These are phyloP conservation scores for Pogostemon cablin DNA, from an alignment of 257 asterid species.

Conservation along the genomic window DNA sequence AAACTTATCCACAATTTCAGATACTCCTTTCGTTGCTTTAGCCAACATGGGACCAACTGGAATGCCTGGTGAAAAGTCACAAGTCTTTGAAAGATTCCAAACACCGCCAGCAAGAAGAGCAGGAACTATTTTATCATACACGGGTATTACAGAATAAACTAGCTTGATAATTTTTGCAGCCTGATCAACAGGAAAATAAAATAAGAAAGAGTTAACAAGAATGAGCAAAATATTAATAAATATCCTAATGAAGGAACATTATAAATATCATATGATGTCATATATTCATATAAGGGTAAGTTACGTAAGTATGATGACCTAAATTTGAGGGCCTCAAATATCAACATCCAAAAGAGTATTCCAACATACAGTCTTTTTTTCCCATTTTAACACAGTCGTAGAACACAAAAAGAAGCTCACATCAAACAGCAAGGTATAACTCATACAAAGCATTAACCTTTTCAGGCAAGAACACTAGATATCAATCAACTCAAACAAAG, in stretches of 20 bases:
- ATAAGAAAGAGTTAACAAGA: not conserved
- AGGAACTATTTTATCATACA: conserved; percentile 78
- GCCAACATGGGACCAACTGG: conserved; percentile 99
- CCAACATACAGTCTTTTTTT: not conserved
- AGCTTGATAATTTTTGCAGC: conserved; percentile 90
- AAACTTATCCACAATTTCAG: conserved; percentile 93
- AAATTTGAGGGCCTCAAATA: conserved; percentile 23
- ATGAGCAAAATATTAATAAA: conserved; percentile 11
- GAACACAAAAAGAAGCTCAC: no score
- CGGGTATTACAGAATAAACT: conserved; percentile 90
- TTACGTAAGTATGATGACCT: conserved; percentile 19
- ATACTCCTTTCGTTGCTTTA: conserved; percentile 93
- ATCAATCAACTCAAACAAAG: not conserved
- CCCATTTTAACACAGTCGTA: not conserved
- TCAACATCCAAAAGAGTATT: conserved; percentile 16
- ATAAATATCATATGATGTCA: conserved; percentile 21
- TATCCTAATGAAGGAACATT: conserved; percentile 11
- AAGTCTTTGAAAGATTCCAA: conserved; percentile 85
- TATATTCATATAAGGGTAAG: conserved; percentile 11
- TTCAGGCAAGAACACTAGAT: not conserved
- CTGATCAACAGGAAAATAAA: conserved; percentile 46
- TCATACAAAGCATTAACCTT: not conserved
- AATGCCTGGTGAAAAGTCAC: conserved; percentile 85
- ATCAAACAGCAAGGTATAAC: not conserved
- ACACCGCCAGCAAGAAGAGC: conserved; percentile 89